Percentiles rank a stretch among this genome's conserved stretches.
Evolutionary conservation across 2,329 filamentous ascomycete genomes (phyloP).

Genomic region (Exophiala aquamarina): DNA sequence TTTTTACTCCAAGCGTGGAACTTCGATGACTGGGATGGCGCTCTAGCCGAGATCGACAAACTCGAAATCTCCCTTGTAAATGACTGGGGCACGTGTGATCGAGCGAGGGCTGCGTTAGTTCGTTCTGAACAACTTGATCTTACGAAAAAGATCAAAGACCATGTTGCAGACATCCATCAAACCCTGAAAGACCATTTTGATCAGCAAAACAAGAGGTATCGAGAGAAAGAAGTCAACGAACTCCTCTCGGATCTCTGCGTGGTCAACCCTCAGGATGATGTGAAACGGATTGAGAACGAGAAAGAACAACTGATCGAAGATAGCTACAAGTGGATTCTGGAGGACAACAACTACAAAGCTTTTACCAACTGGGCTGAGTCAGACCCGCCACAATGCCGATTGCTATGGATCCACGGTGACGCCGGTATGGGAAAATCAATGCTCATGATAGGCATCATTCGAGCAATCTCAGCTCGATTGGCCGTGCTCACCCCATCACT

Average conservation of each 20-base stretch:
- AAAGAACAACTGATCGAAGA: conserved; percentile 23
- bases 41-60: too few relatives aligned
- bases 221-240: background rate
- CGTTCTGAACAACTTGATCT: too few relatives aligned
- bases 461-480: conserved; percentile 17
- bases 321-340: conserved; percentile 25
- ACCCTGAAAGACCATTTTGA: background rate
- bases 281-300: conserved; percentile 21
- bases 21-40: too few relatives aligned
- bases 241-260: background rate
- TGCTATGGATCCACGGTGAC: conserved; percentile 30
- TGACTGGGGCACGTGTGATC: too few relatives aligned
- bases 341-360: conserved; percentile 7
- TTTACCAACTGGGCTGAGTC: conserved; percentile 24
- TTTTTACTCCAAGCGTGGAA: too few relatives aligned
- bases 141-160: too few relatives aligned
- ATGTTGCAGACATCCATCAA: too few relatives aligned
- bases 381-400: background rate
- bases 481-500: too few relatives aligned
- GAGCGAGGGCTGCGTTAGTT: too few relatives aligned
- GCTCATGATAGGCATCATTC: conserved; percentile 27
- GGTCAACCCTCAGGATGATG: conserved; percentile 23
- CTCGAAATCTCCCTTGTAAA: too few relatives aligned
- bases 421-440: conserved; percentile 32
- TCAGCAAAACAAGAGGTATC: background rate